Evolutionary conservation across 441 rosid species (phyloP), one percentile per base, ranked within the genome.

Genomic region (Croton laevigatus): DNA sequence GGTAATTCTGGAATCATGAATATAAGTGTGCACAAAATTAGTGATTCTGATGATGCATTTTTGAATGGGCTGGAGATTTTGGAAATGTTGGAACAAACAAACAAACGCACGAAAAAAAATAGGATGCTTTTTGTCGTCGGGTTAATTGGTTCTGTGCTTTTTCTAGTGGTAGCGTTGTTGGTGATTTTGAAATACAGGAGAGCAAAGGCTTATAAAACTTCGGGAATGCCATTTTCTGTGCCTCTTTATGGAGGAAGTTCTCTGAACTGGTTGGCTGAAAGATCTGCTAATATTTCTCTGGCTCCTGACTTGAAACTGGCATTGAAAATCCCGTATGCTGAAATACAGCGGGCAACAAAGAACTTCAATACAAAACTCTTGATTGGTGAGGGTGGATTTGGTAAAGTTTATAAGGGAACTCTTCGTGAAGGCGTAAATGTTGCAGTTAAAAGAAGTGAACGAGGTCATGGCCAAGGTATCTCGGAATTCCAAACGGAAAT

Each of bases 41-140:
- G n/a, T 11, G 70, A 72, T 46, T 66, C 75, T 20, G 10, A 4
- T 16, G 23, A 58, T 42, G 75, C 66, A 6, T 65, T 57, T 59
- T 36, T 72, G 51, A 72, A 72, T 49, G 75, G 75, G 6, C 37
- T 72, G 51, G 75, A 72, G 70, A 66, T 73, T 17, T 49, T 72
- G 75, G 60, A 72, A 51, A 23, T 72, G 23, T 48, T 65, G 27
- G 19, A 27, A 36, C 65, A 48, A 48, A 8, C 32, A 22, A n/a
- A 42, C 23, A 27, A 49, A 65, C 53, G 55, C 17, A 55, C 46
- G 22, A 72, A 13, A 53, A 72, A 72, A 4, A 72, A 17, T 27
- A 52, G 57, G 22, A 12, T 23, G 23, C 59, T 46, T 36, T 0
- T 60, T 23, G 8, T 49, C 16, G 16, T 61, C 19, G 73, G 73